Conservation (phyloP, 164 flowering plant species). For the Pachysandra terminalis region DNA sequence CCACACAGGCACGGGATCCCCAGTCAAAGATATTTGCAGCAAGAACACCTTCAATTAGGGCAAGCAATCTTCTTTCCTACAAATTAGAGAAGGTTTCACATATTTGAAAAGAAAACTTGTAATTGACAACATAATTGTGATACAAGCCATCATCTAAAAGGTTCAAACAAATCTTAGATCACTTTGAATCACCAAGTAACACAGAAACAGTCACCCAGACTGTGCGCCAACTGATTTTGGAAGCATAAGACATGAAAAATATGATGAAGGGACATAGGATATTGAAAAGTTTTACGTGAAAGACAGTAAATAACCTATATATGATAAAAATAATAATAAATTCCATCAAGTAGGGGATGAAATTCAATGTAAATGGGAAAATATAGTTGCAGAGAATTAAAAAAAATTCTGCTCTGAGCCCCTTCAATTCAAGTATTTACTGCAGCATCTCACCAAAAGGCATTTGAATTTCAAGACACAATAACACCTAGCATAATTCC, state of each 20-base stretch:
- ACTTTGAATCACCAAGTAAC: neutral
- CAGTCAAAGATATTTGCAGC: conserved; percentile 99
- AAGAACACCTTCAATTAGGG: conserved; percentile 92
- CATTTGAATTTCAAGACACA: neutral
- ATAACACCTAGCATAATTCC: no score
- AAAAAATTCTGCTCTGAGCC: no score
- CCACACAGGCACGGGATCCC: conserved; percentile 99
- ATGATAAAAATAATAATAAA: no score
- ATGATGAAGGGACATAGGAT: neutral
- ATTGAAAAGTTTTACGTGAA: neutral
- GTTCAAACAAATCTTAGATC: neutral
- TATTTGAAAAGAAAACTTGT: neutral
- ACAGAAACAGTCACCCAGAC: neutral
- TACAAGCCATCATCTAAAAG: neutral
- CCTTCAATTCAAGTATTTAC: no score
- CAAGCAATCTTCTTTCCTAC: conserved; percentile 82
- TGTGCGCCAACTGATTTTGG: neutral
- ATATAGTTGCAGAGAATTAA: no score
- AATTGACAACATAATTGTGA: neutral
- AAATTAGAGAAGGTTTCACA: conserved; percentile 15
- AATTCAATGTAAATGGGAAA: neutral
- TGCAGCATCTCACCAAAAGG: no score
- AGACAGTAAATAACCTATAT: neutral
- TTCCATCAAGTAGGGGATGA: neutral
- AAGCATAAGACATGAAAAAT: neutral